These are phyloP conservation scores for Rheum nobile DNA, from an alignment of 148 eudicot genomes.

Conservation along the genomic window DNA sequence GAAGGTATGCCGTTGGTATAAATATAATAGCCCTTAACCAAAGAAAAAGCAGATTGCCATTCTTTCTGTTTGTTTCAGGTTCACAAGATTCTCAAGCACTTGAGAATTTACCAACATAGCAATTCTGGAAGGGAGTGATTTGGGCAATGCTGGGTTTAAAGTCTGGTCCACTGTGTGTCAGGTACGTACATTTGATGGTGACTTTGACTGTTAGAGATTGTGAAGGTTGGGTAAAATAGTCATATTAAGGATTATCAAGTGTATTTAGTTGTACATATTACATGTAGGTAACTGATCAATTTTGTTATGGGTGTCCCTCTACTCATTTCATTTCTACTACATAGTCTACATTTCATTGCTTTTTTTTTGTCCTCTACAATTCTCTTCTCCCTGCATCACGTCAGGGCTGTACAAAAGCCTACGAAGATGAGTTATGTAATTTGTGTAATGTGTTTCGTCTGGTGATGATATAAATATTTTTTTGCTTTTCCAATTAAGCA, in stretches of 20 bases:
- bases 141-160: not conserved
- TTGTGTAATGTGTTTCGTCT: no score
- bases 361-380: no score
- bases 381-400: no score
- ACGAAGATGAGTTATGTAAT: no score
- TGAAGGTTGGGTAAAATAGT: not conserved
- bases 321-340: no score
- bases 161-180: no score
- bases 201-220: not conserved
- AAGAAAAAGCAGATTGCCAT: not conserved
- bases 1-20: constrained; percentile 31
- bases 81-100: constrained; percentile 1
- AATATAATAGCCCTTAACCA: not conserved
- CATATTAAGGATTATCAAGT: not conserved
- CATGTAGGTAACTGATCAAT: no score
- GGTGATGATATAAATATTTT: no score
- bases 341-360: no score
- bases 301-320: no score
- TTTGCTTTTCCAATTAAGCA: no score
- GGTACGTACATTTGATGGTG: not conserved
- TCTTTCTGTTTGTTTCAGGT: not conserved
- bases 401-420: no score
- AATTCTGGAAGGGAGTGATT: not conserved
- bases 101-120: not conserved
- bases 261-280: not conserved